Conservation (phyloP, 306 rosid species). For the Inga laurina region DNA sequence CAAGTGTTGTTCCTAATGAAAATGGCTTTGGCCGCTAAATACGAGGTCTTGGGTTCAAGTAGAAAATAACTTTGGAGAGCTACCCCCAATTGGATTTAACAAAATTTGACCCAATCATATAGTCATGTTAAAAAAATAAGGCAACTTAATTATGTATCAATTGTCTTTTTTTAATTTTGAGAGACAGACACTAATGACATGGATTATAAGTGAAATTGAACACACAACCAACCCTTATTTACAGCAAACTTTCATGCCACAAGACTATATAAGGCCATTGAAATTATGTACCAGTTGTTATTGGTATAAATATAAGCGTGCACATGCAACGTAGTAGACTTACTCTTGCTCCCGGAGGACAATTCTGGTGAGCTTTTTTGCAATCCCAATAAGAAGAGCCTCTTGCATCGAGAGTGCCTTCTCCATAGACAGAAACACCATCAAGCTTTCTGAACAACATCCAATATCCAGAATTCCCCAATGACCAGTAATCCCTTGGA, state of each 20-base stretch:
- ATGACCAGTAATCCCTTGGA: slow-evolving; percentile 32
- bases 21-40: too few species aligned
- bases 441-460: slow-evolving; percentile 38
- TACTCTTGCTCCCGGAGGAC: slow-evolving; percentile 47
- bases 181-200: too few species aligned
- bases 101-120: too few species aligned
- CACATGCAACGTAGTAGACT: neutral
- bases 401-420: slow-evolving; percentile 36
- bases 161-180: neutral
- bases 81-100: too few species aligned
- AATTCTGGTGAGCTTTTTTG: slow-evolving; percentile 20
- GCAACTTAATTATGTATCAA: neutral
- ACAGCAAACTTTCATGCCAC: too few species aligned
- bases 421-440: slow-evolving; percentile 35
- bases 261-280: too few species aligned
- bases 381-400: slow-evolving; percentile 40
- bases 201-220: too few species aligned
- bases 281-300: neutral
- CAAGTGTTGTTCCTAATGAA: too few species aligned
- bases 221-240: too few species aligned
- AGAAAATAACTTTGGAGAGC: too few species aligned
- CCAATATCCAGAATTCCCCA: slow-evolving; percentile 43
- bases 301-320: neutral
- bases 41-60: too few species aligned
- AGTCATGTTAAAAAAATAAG: too few species aligned